Conservation (phyloP, 1,284 basidiomycete genomes). For the Paramarasmius palmivorus region DNA sequence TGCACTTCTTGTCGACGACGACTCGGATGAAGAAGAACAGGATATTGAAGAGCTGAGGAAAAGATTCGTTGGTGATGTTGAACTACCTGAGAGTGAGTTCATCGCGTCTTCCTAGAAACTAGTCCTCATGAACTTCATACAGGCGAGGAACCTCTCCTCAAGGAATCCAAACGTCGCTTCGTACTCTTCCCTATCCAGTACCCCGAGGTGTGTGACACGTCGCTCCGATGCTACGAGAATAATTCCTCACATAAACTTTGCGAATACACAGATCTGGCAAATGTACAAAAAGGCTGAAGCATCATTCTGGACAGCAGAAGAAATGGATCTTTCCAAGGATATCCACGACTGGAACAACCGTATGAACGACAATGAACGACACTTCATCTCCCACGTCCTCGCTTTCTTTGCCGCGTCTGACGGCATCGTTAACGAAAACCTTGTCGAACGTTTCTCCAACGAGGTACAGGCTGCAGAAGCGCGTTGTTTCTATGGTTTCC, state of each 20-base stretch:
- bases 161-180: slow-evolving; percentile 80
- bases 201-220: slow-evolving; percentile 64
- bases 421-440: slow-evolving; percentile 98
- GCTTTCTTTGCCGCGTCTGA: slow-evolving; percentile 98
- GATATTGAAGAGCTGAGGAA: slow-evolving; percentile 30
- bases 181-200: slow-evolving; percentile 96
- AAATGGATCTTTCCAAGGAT: slow-evolving; percentile 96
- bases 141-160: slow-evolving; percentile 81
- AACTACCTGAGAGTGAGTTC: slow-evolving; percentile 66
- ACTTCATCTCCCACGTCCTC: slow-evolving; percentile 95
- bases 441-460: slow-evolving; percentile 92
- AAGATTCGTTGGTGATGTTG: slow-evolving; percentile 65
- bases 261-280: slow-evolving; percentile 79
- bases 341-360: slow-evolving; percentile 91
- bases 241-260: slow-evolving; percentile 1
- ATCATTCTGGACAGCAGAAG: slow-evolving; percentile 98
- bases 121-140: slow-evolving; percentile 89
- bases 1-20: slow-evolving; percentile 21
- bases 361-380: slow-evolving; percentile 91
- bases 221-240: slow-evolving; percentile 38
- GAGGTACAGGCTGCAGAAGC: slow-evolving; percentile 96
- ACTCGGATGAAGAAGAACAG: slow-evolving; percentile 20
- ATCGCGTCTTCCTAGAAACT: slow-evolving; percentile 42
- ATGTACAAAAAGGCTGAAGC: slow-evolving; percentile 95
- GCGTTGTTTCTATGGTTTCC: slow-evolving; percentile 98